These are phyloP conservation scores for Anaeromyces robustus DNA, from an alignment of 192 early-diverging fungal species.

Conservation along the genomic window DNA sequence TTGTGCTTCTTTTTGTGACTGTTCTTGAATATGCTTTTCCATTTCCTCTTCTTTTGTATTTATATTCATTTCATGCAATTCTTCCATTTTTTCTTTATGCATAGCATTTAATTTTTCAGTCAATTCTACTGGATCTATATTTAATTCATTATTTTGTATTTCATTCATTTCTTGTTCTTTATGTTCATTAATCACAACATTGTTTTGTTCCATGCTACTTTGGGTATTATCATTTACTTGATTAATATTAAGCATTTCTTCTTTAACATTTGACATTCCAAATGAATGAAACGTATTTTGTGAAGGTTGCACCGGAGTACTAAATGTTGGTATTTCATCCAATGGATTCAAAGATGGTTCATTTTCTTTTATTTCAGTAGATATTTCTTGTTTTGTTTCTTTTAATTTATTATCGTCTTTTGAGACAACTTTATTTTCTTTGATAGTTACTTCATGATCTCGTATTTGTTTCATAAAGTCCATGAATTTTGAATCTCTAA, in stretches of 20 bases:
- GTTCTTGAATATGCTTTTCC: background rate
- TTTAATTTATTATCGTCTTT: constrained; percentile 6
- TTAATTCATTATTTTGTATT: background rate
- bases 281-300: background rate
- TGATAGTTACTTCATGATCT: constrained; percentile 73
- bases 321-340: background rate
- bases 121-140: background rate
- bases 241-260: background rate
- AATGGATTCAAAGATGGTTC: background rate
- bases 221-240: background rate
- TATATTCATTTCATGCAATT: background rate
- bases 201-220: background rate
- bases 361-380: background rate
- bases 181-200: background rate
- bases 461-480: constrained; percentile 83
- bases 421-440: constrained; percentile 75
- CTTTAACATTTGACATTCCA: background rate
- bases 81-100: background rate
- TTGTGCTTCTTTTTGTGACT: background rate
- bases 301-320: background rate
- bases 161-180: background rate
- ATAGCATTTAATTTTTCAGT: background rate
- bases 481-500: constrained; percentile 81
- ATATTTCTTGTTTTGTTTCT: background rate
- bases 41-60: background rate